Base-by-base conservation (phyloP, 2,329 filamentous ascomycete species). In the Aspergillus clavatus region DNA sequence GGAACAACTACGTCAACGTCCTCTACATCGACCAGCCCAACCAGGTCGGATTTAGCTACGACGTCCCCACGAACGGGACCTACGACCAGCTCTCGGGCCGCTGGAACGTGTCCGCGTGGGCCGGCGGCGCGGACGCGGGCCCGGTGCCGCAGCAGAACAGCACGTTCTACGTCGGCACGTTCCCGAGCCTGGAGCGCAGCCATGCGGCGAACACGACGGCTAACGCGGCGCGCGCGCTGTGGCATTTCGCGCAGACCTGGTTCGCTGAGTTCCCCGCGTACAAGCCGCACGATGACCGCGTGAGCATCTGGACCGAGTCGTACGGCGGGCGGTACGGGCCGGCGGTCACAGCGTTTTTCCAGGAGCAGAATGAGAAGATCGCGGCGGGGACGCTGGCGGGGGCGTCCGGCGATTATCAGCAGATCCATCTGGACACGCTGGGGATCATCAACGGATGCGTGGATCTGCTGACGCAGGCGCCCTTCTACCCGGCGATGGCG, bases 21-120 rank as follows among this genome's bases (percentile, higher is more conserved):
- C 76, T 87, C 12, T 87, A 84, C 63, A 79, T 87, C 53, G 83
- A 87, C 54, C 78, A 87, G 61, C 84, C 80, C 7, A 76, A 73
- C 7, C 74, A 78, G 38, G 75, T 79, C 4, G 80, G 80, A 1
- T 77, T 82, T 55, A 80, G 75, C 8, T 83, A 82, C 58, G 71
- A 70, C 44, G 52, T 63, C 1, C 61, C 60, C 7, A 63, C 64
- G 11, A 73, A 72, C 36, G 69, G 65, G 12, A 73, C 70, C 7
- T 60, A 57, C 28, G 54, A 67, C 38, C 60, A 65, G 37, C 40
- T 65, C 14, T 53, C 47, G 2, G 50, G 40, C 2, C 44, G 52
- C 7, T 55, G 60, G 50, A 52, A 60, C 38, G 44, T 67, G 3
- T 54, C 57, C 3, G 46, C 56, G n/a, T 63, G 57, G n/a, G n/a